Evolutionary conservation across 331 rosid genomes (phyloP), one percentile per base, ranked within the genome.

Genomic region (Erythrophleum ivorense): DNA sequence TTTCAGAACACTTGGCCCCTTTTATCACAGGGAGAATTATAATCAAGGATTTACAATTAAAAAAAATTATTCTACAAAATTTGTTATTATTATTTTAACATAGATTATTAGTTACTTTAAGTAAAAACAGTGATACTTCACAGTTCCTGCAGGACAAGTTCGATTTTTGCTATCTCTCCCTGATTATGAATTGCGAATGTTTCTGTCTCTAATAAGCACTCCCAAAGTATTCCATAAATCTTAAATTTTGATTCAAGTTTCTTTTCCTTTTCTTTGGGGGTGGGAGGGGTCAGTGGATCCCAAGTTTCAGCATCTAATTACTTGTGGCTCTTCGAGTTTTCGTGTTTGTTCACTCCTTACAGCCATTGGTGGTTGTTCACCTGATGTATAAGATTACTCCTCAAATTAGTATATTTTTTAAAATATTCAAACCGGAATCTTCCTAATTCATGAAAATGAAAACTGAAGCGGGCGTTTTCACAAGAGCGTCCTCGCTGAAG

Each of bases 331-430:
- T 60, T 60, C 13, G 40, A 29, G n/a, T 82, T 87, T 89, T 87
- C 89, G 79, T 80, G 89, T 71, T 66, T 82, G 79, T 84, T 66
- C 33, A 40, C n/a, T 9, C 9, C 77, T 66, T 4, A 10, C 65
- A 67, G 43, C 81, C 79, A 58, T 81, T 73, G 59, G 79, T 76
- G 87, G 91, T 88, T 84, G 84, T 76, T 89, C 87, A 81, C 60
- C 91, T 57, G 84, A 83, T 46, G 59, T 79, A 45, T 11, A 54
- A 78, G 29, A 66, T 81, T 84, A 21, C 53, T 36, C 71, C 80
- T 76, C 71, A 76, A 71, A 53, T 15, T 83, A 83, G 78, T 40
- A 75, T 69, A 78, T 4, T 16, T 41, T 75, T 33, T 67, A 41
- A 83, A 76, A 12, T 66, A 84, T 43, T 48, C 6, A 70, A 73